phyloP scores from a whole-genome alignment of 768 basidiomycete genomes.

The Kwoniella sp. region DNA sequence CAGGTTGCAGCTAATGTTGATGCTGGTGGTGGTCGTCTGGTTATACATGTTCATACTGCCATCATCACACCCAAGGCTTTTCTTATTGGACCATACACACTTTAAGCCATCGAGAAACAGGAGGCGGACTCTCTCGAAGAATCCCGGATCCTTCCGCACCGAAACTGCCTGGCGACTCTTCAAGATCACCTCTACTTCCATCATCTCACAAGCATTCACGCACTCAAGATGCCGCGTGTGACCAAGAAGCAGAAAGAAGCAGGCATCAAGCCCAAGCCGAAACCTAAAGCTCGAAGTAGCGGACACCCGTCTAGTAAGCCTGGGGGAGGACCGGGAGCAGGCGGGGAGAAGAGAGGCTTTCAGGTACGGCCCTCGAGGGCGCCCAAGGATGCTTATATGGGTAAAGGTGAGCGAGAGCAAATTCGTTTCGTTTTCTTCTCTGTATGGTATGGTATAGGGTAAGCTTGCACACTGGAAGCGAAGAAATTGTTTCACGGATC shows the following conservation, averaged over 20 bases:
- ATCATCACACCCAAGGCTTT: no score
- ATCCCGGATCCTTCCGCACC: conserved; percentile 1
- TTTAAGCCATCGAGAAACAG: no score
- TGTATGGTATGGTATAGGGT: no score
- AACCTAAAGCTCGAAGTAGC: conserved; percentile 16
- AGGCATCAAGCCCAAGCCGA: conserved; percentile 19
- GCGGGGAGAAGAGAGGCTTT: conserved; percentile 46
- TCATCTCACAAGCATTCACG: neutral
- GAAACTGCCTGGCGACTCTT: neutral
- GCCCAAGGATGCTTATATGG: conserved; percentile 55
- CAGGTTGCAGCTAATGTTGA: no score
- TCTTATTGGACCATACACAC: no score
- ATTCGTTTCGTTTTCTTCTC: neutral
- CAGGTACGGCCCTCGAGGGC: conserved; percentile 55
- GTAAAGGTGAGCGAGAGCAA: conserved; percentile 53
- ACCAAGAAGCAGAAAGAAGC: conserved; percentile 44
- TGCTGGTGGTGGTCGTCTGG: no score
- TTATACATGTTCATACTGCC: conserved; percentile 5
- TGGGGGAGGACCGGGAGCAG: neutral
- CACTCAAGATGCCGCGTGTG: conserved; percentile 33
- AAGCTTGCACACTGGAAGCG: no score
- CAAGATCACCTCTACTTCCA: neutral
- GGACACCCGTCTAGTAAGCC: neutral
- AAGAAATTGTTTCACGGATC: no score
- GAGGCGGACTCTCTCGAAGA: no score